These are phyloP conservation scores for Cyphellophora europaea DNA, from an alignment of 2,329 filamentous ascomycete species.

Conservation along the genomic window DNA sequence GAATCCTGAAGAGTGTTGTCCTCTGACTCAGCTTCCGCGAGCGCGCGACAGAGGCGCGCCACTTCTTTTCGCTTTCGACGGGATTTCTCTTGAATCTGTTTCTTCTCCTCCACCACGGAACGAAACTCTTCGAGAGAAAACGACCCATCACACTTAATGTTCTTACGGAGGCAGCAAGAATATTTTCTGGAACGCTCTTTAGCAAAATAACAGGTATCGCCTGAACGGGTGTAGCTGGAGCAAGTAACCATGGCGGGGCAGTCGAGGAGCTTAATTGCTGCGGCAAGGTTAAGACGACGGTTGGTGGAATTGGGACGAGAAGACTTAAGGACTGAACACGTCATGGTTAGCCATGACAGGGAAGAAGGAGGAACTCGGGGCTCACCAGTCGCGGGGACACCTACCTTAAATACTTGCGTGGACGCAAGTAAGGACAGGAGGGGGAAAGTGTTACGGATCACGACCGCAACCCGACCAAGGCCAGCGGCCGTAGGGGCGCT, in stretches of 20 bases:
- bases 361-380: background rate
- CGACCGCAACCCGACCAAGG: background rate
- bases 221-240: background rate
- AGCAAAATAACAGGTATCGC: background rate
- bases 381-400: background rate
- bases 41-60: background rate
- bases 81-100: background rate
- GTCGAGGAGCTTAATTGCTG: too few relatives aligned
- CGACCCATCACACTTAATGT: background rate
- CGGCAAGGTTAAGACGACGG: too few relatives aligned
- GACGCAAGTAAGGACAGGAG: background rate
- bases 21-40: background rate
- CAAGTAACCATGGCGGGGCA: background rate
- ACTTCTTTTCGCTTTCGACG: background rate
- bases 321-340: background rate
- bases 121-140: background rate
- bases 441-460: background rate
- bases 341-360: background rate
- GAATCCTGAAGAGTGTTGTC: background rate
- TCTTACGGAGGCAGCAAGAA: background rate
- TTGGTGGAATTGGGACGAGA: background rate
- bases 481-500: too few relatives aligned
- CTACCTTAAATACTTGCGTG: slow-evolving; percentile 1
- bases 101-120: background rate
- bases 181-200: background rate